Conservation (phyloP, 2,329 filamentous ascomycete species). For the Botrytis squamosa region DNA sequence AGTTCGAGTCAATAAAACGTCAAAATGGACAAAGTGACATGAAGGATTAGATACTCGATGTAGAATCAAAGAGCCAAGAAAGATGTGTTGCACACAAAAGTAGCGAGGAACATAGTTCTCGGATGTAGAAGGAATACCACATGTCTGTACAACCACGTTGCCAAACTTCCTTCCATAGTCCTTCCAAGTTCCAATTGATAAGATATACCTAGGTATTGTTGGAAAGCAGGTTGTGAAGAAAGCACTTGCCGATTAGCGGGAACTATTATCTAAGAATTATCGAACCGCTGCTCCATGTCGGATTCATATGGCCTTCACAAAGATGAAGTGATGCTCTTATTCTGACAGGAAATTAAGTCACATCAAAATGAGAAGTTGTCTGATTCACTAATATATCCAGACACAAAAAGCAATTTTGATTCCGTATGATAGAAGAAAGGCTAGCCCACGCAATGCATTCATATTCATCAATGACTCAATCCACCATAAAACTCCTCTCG, state of each 20-base stretch:
- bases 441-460: constrained; percentile 14
- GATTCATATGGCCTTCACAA: neutral
- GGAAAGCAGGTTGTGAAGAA: neutral
- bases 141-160: neutral
- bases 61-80: neutral
- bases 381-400: constrained; percentile 27
- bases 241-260: neutral
- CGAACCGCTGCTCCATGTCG: neutral
- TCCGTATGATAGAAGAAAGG: neutral
- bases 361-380: neutral
- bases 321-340: neutral
- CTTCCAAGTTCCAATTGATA: neutral
- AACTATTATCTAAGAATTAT: too few relatives aligned
- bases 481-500: constrained; percentile 12
- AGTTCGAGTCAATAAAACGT: neutral
- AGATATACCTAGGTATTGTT: neutral
- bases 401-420: constrained; percentile 3
- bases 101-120: neutral
- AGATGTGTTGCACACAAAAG: neutral
- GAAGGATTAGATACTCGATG: neutral
- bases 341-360: neutral
- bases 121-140: neutral
- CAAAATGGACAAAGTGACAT: neutral
- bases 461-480: constrained; percentile 14
- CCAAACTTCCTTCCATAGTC: neutral